Evolutionary conservation across 345 rosid genomes (phyloP), one percentile per base, ranked within the genome.

Genomic region (Lepidium aucheri): DNA sequence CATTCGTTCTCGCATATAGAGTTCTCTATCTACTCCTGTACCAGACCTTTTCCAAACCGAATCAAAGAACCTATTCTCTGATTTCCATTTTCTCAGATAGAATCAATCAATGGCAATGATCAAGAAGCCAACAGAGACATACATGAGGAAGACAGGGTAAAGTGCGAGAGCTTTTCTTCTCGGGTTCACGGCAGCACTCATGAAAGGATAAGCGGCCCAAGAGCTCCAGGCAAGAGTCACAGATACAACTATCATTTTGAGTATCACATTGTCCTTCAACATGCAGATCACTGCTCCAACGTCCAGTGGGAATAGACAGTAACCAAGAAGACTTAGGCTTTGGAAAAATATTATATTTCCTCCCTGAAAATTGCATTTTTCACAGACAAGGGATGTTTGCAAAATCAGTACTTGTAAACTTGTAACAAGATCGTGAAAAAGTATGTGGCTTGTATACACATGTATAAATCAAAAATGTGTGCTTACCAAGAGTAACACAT

Each of bases 201-300:
- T 90, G 86, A 90, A 90, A 20, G 97, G 97, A 72, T 88, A 90
- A 60, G 97, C 95, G 6, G 97, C 93, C 97, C 97, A 88, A 2
- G 96, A 86, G 75, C 97, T 88, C 96, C 97, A 90, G 10, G 95
- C 87, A 74, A 90, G 75, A 0, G 96, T 82, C 69, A 87, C 86
- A 34, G 61, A 68, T 11, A 90, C 97, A 42, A 86, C 96, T 3
- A 86, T 57, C 62, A 86, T 59, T 72, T 90, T 90, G 63, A 90
- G 41, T 16, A 90, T 74, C 24, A 86, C 93, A 41, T 78, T 86
- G 73, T 88, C 91, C 77, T 88, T 84, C 83, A 90, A 55, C 90
- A 88, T 72, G 72, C 97, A 88, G 67, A 86, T 73, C 33, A 90
- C 63, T 35, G 96, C 97, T 34, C 97, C 97, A 30, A 90, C 76